Evolutionary conservation across 2,329 filamentous ascomycete species (phyloP), one percentile per base, ranked within the genome.

Genomic region (Lizonia empirigonia): DNA sequence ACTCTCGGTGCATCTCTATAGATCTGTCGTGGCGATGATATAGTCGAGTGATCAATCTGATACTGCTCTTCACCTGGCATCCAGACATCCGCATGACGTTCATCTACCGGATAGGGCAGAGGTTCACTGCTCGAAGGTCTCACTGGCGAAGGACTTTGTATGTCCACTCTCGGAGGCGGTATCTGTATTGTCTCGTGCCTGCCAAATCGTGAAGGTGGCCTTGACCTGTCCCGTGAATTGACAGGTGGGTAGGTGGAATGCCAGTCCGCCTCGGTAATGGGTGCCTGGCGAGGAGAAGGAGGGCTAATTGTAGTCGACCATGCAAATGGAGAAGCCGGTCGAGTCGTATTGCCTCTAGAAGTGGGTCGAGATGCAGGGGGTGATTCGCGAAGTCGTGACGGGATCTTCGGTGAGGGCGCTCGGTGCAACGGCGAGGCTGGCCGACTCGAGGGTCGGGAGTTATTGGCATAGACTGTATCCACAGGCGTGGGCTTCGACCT

Each of bases 91-190:
- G 53, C 50, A 9, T 56, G 59, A 26, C 66, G 67, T 52, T 78
- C 72, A 37, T 79, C 77, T 16, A 75, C 71, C 2, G 77, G 77
- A 56, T 80, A 80, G n/a, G 77, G 77, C 18, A 78, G 60, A 15
- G 66, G 53, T 18, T 59, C 62, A 13, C 39, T 55, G 7, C 55
- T 39, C 8, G 54, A 62, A 8, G 61, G 60, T 19, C 70, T 65
- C 33, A 65, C 63, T 39, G 66, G 67, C 16, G 63, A 71, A 7
- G 69, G 64, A 26, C 65, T 71, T 44, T 69, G 65, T 13, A 67
- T 59, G 44, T 71, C 68, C 15, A 73, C 68, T 4, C 69, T 59
- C 19, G 71, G 68, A 23, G 39, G 60, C 5, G 63, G 63, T 7
- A 64, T 55, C 13, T 64, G 67, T 44, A 69, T 62, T 7, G 62